Evolutionary conservation across 805 yeast species (phyloP), one percentile per base, ranked within the genome.

Genomic region (Starmerella kuoi): DNA sequence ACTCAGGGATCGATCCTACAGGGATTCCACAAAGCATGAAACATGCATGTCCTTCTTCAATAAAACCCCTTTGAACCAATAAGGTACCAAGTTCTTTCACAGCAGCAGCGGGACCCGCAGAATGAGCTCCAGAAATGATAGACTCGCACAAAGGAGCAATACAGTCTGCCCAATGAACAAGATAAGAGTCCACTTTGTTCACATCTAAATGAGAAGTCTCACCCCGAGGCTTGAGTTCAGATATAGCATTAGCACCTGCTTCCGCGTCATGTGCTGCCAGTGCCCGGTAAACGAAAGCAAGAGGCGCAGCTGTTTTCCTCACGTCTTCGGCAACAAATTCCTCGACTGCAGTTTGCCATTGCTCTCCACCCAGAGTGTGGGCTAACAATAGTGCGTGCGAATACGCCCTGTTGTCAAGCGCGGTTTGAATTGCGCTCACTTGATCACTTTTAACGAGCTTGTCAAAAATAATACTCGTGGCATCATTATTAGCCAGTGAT

Each of bases 371-470:
- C 22, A 75, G 62, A 15, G 83, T 59, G 46, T 77, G 71, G 1
- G 93, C 77, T 38, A 87, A 64, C 24, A 85, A 57, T 41, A 88
- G 61, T 0, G 95, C 80, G 59, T 86, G 66, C 0, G 88, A 76
- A 79, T 83, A 87, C 50, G 83, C 82, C 8, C 74, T 71, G 40
- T 73, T 71, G 1, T 70, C 65, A 17, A 86, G 57, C 1, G 91
- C 77, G 41, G 67, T 63, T 20, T 69, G 65, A 37, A 86, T 60
- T 0, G 95, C 95, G 4, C 67, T 70, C 12, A 72, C 74, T 20
- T 76, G 72, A 43, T 77, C 68, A 1, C 95, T 95, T 4, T 63
- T 60, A 49, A 75, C 77, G 31, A 76, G 62, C 33, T 66, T 57
- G 49, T 59, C 48, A 53, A 60, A 53, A 46, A 66, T 46, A 32